Evolutionary conservation across 371 early-diverging fungal genomes (phyloP), one percentile per base, ranked within the genome.

Genomic region (Mucor indicus): DNA sequence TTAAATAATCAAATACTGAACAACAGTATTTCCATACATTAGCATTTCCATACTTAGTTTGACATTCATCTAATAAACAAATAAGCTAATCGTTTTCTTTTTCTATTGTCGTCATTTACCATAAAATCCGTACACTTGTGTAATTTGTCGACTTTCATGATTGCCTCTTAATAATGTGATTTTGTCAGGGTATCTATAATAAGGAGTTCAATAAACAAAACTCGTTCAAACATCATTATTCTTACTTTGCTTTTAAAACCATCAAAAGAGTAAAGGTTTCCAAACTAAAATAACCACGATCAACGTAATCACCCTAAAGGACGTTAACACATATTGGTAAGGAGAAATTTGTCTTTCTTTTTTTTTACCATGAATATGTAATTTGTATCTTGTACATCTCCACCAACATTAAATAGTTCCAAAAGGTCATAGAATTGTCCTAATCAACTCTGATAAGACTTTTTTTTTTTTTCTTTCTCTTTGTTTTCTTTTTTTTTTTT

Each of bases 101-200:
- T 13, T 1, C n/a, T 12, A 2, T n/a, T 5, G 8, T 1, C 20
- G 5, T 3, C 9, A 38, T 6, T 47, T 69, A 73, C 73, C 75
- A 77, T 98, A 99, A 69, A 99, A 99, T 17, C 99, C 99, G 69
- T 99, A 99, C 9, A 99, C 98, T 77, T 99, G 96, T 3, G 99
- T 99, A 58, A 99, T 99, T 67, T 99, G 98, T 41, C 99, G 80
- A 49, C 91, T 90, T 70, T 99, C 99, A 75, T 99, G 99, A 77
- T 99, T 99, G 42, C 99, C 99, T 57, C 99, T 86, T 56, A 99
- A 75, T 44, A 99, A 86, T 22, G 96, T 98, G 51, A 99, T 91
- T 41, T 98, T 87, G 60, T 96, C 91, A 44, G 88, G 91, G 60
- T 83, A 84, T 47, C 71, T 70, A 44, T 13, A 9, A 19, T 19